phyloP scores from a whole-genome alignment of 2,329 filamentous ascomycete species.

The Pezicula neosporulosa region DNA sequence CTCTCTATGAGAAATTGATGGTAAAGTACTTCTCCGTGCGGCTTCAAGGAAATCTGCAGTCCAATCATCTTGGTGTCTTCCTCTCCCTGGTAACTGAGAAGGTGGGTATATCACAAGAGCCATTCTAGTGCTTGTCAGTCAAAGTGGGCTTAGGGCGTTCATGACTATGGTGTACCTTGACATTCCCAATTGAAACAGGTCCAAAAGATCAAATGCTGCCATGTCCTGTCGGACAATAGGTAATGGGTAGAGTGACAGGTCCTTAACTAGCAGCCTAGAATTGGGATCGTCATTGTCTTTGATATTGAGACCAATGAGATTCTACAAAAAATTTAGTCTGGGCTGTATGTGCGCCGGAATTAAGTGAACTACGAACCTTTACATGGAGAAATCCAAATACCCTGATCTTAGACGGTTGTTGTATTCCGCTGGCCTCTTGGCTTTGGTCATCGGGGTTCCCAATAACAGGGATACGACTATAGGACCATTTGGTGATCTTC shows the following conservation, averaged over 20 bases:
- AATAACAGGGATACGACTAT: slow-evolving; percentile 25
- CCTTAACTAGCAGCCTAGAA: slow-evolving; percentile 16
- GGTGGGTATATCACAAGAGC: slow-evolving; percentile 18
- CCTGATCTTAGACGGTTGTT: slow-evolving; percentile 9
- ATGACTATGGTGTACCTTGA: slow-evolving; percentile 14
- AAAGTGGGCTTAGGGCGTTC: background rate
- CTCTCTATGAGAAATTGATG: background rate
- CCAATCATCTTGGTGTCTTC: slow-evolving; percentile 8
- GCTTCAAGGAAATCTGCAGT: slow-evolving; percentile 14
- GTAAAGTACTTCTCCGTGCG: slow-evolving; percentile 4
- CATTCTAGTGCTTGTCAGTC: slow-evolving; percentile 15
- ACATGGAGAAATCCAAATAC: slow-evolving; percentile 24
- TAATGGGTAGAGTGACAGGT: slow-evolving; percentile 22
- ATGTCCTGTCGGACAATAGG: slow-evolving; percentile 23
- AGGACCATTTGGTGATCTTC: slow-evolving; percentile 22
- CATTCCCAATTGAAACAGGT: slow-evolving; percentile 24
- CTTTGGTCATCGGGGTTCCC: slow-evolving; percentile 4
- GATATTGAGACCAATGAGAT: slow-evolving; percentile 18
- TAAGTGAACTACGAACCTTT: slow-evolving; percentile 13
- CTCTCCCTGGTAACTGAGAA: slow-evolving; percentile 4
- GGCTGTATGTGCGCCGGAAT: background rate
- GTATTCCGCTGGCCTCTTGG: background rate
- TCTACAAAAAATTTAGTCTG: slow-evolving; percentile 8
- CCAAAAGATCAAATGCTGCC: slow-evolving; percentile 22
- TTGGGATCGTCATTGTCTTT: slow-evolving; percentile 1